Evolutionary conservation across 345 rosid genomes (phyloP).

Genomic region (Reutealis trisperma): DNA sequence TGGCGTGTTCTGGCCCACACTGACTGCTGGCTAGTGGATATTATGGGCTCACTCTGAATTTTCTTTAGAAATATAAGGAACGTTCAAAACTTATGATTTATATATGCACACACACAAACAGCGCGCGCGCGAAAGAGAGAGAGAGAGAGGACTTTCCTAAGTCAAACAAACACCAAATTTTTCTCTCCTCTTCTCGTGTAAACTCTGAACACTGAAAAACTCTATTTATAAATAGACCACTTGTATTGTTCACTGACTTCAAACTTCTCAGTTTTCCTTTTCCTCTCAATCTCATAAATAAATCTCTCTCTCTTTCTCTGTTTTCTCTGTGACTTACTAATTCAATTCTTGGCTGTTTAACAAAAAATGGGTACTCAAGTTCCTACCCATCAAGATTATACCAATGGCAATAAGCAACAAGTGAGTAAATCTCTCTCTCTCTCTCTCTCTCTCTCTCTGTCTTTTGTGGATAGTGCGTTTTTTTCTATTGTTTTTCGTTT

Average conservation of each 20-base stretch:
- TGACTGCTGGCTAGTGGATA: no score
- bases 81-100: no score
- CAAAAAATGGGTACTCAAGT: slow-evolving; percentile 43
- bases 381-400: slow-evolving; percentile 15
- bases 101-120: no score
- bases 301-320: no score
- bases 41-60: no score
- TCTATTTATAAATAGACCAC: slow-evolving; percentile 9
- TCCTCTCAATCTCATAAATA: neutral
- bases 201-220: no score
- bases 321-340: neutral
- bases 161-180: no score
- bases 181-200: no score
- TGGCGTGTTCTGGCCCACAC: no score
- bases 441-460: neutral
- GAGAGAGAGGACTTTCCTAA: neutral
- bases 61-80: no score
- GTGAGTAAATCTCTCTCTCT: slow-evolving; percentile 25
- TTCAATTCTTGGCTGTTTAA: neutral
- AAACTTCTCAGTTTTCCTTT: neutral
- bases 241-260: neutral
- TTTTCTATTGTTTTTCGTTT: neutral
- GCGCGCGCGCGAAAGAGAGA: no score
- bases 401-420: slow-evolving; percentile 2
- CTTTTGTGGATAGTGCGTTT: neutral